A percentile compares a stretch with the other conserved stretches of the same genome.
Conservation (phyloP, 2,329 filamentous ascomycete species). For the Diaporthe helianthi region DNA sequence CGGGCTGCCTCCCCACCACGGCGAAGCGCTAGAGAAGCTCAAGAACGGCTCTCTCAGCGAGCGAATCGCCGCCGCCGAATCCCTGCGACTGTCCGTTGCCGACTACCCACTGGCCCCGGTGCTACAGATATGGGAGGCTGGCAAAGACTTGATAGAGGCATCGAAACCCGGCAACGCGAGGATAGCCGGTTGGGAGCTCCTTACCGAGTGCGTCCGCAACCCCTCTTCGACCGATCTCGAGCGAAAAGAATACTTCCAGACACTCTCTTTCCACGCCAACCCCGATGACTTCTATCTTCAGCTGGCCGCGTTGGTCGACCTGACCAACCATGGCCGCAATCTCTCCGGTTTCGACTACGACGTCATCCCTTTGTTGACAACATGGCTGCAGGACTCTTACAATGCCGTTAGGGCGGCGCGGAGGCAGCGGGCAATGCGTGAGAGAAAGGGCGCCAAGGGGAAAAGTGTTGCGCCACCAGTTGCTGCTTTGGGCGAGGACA, state of each 20-base stretch:
- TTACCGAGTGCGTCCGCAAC: constrained; percentile 71
- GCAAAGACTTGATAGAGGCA: constrained; percentile 68
- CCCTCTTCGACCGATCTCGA: constrained; percentile 69
- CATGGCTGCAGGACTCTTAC: constrained; percentile 66
- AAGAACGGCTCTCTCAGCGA: constrained; percentile 60
- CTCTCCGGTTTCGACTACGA: constrained; percentile 73
- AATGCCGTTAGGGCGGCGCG: constrained; percentile 59
- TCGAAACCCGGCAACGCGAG: constrained; percentile 61
- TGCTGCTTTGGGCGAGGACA: constrained; percentile 59
- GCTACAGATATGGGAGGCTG: constrained; percentile 70
- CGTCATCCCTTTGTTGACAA: constrained; percentile 66
- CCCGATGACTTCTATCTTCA: constrained; percentile 72
- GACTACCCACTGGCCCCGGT: constrained; percentile 67
- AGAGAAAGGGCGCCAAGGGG: constrained; percentile 48
- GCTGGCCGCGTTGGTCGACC: constrained; percentile 66
- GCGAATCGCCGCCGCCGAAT: constrained; percentile 63
- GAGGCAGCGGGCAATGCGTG: constrained; percentile 53
- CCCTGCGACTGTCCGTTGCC: constrained; percentile 62
- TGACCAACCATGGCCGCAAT: constrained; percentile 67
- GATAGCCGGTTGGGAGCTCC: constrained; percentile 68
- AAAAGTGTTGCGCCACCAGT: constrained; percentile 40
- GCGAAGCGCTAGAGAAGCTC: constrained; percentile 61
- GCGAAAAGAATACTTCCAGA: constrained; percentile 70
- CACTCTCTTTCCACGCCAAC: constrained; percentile 62
- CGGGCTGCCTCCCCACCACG: constrained; percentile 59